Evolutionary conservation across 768 basidiomycete genomes (phyloP), one percentile per base, ranked within the genome.

Genomic region (Postia placenta): DNA sequence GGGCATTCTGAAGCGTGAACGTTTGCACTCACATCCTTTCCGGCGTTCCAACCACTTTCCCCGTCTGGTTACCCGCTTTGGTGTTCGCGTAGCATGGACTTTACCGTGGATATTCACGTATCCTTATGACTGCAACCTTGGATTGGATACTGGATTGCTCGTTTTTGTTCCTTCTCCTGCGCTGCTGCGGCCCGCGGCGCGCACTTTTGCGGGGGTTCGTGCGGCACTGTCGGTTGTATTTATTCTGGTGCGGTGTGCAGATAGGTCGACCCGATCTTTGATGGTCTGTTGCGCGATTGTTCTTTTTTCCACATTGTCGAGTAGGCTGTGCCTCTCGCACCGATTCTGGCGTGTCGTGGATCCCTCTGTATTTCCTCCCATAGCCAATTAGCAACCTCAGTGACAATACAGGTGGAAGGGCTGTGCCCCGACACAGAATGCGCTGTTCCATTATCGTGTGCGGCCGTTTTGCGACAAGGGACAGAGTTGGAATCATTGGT

Each of bases 1-100:
- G 81, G 26, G 78, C 74, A 25, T 83, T 86, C 64, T 85, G 64
- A 72, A n/a, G 22, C 40, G 36, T 15, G 9, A 9, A 45, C 44
- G 6, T 20, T 25, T 12, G 5, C 15, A 27, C 30, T 27, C 39
- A 49, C 19, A 11, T 33, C 17, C 24, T 33, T 14, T 27, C 38
- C 40, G 48, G 48, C 26, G 28, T 37, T 42, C 9, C 24, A 11
- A 5, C 24, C 39, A 9, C 20, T 7, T 35, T 35, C 38, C 20
- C 42, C 22, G 19, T 42, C 5, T 26, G 5, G n/a, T 39, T 39
- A 39, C 38, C 30, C 15, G 9, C 11, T 27, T 36, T 30, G 42
- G 42, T 30, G 15, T 24, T 35, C 26, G 36, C 36, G 17, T 14
- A 26, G 42, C 42, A 33, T 46, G 37, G 22, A 47, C 36, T 26